phyloP scores from a whole-genome alignment of 768 basidiomycete genomes.

The Xanthoconium stramineum region DNA sequence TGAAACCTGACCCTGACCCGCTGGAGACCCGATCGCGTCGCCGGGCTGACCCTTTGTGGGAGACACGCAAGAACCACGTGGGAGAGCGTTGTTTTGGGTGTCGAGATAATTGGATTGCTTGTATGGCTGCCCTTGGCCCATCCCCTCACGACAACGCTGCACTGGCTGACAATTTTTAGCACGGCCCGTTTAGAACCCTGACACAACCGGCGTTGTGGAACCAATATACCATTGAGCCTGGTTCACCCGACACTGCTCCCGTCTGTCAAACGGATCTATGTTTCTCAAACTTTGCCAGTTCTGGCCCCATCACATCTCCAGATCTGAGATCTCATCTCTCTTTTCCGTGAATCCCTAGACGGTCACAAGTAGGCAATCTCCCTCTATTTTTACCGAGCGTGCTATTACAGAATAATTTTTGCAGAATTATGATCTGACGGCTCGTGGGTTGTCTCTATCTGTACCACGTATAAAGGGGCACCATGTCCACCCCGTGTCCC shows the following conservation, averaged over 20 bases:
- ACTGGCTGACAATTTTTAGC: constrained; percentile 13
- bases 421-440: constrained; percentile 19
- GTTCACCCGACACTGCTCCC: constrained; percentile 23
- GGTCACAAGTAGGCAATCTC: constrained; percentile 30
- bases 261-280: constrained; percentile 29
- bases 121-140: constrained; percentile 10
- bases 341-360: constrained; percentile 32
- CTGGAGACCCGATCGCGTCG: constrained; percentile 2
- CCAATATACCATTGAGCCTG: constrained; percentile 8
- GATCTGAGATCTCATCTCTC: constrained; percentile 34
- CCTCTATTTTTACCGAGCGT: constrained; percentile 32
- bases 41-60: constrained; percentile 17
- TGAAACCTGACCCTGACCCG: constrained; percentile 17
- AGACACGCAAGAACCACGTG: constrained; percentile 24
- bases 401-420: constrained; percentile 27
- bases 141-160: constrained; percentile 11
- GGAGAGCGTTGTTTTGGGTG: constrained; percentile 17
- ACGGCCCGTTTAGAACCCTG: not conserved
- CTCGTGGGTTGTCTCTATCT: constrained; percentile 23
- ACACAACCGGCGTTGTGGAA: constrained; percentile 1
- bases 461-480: constrained; percentile 31
- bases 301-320: constrained; percentile 25
- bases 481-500: constrained; percentile 3
- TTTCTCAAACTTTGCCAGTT: constrained; percentile 27
- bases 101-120: constrained; percentile 17